Evolutionary conservation across 2,329 filamentous ascomycete species (phyloP).

Genomic region (Microsporum audouinii): DNA sequence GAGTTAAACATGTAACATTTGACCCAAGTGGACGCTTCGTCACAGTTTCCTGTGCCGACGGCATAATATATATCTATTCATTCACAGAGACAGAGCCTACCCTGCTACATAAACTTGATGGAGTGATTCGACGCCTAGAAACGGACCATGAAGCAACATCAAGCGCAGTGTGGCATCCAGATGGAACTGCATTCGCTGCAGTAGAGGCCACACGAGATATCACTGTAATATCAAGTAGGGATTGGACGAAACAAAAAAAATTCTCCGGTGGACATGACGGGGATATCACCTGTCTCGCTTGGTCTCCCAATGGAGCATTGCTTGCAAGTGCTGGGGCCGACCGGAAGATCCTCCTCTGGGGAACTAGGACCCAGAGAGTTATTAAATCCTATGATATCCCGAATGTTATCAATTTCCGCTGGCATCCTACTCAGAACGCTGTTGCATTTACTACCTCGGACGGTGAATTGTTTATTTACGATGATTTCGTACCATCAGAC

Average conservation of each 20-base stretch:
- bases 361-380: constrained; percentile 73
- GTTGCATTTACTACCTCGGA: constrained; percentile 85
- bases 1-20: constrained; percentile 86
- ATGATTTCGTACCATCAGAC: constrained; percentile 42
- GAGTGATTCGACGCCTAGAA: constrained; percentile 68
- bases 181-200: constrained; percentile 79
- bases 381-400: constrained; percentile 66
- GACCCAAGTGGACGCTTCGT: constrained; percentile 66
- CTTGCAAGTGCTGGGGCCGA: constrained; percentile 53
- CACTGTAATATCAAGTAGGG: constrained; percentile 72
- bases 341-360: constrained; percentile 57
- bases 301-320: constrained; percentile 90
- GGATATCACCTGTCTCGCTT: constrained; percentile 75
- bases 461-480: constrained; percentile 85
- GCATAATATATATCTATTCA: constrained; percentile 81
- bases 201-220: constrained; percentile 73
- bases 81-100: constrained; percentile 66
- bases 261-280: constrained; percentile 72
- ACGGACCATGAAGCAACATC: constrained; percentile 65
- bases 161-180: constrained; percentile 78
- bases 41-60: constrained; percentile 76
- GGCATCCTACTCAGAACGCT: constrained; percentile 84
- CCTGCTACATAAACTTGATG: constrained; percentile 72
- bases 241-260: constrained; percentile 74
- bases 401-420: constrained; percentile 74